Evolutionary conservation across 2,329 filamentous ascomycete genomes (phyloP).

Genomic region (Colletotrichum sp.): DNA sequence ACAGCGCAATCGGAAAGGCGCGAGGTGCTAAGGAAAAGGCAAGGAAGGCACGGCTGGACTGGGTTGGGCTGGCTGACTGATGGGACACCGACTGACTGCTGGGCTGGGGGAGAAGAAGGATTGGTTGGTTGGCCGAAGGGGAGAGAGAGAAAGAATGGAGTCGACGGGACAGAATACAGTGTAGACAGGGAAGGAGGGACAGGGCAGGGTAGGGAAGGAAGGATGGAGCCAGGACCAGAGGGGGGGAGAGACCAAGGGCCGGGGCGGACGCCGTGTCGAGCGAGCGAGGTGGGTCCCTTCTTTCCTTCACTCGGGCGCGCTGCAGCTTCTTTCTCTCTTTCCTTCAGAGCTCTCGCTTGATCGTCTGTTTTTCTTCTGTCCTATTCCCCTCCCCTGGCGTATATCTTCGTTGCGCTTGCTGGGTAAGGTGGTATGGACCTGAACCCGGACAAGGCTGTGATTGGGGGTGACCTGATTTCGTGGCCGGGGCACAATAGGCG

Average conservation of each 20-base stretch:
- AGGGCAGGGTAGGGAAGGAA: neutral
- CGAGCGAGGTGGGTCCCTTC: neutral
- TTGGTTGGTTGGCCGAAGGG: neutral
- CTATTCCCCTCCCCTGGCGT: neutral
- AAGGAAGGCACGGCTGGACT: neutral
- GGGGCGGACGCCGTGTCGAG: conserved; percentile 9
- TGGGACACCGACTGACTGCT: neutral
- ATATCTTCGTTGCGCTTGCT: neutral
- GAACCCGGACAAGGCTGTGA: conserved; percentile 9
- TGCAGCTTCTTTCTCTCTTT: neutral
- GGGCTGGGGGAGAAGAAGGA: neutral
- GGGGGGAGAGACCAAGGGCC: neutral
- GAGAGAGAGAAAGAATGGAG: neutral
- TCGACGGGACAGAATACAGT: neutral
- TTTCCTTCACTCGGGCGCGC: neutral
- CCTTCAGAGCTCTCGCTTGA: neutral
- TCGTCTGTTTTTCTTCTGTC: neutral
- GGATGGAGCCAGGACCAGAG: neutral
- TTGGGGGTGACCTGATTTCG: neutral
- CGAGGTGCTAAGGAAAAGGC: neutral
- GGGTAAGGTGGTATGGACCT: neutral
- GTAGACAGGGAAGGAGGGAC: neutral
- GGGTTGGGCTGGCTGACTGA: neutral
- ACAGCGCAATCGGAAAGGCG: neutral
- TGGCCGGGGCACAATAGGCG: neutral